Conservation (phyloP, 768 basidiomycete genomes). For the Pholiota microspora region DNA sequence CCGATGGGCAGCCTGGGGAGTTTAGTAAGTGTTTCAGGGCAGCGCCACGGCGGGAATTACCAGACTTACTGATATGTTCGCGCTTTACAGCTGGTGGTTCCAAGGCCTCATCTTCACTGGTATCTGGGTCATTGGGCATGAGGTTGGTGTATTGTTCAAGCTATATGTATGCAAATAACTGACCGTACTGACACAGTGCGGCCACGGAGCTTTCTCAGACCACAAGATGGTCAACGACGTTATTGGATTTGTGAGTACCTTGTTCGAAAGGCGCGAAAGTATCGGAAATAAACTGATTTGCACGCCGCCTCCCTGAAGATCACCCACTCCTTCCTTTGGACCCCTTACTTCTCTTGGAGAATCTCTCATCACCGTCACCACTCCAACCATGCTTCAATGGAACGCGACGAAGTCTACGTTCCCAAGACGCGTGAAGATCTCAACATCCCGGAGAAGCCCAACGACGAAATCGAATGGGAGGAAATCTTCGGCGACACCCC, state of each 20-base stretch:
- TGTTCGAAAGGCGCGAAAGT: conserved; percentile 5
- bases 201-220: conserved; percentile 55
- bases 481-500: conserved; percentile 61
- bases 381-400: conserved; percentile 50
- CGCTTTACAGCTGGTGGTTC: conserved; percentile 51
- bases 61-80: not conserved
- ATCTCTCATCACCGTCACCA: conserved; percentile 55
- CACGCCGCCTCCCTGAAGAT: conserved; percentile 24
- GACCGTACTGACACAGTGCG: conserved; percentile 35
- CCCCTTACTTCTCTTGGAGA: conserved; percentile 55
- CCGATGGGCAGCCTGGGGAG: conserved; percentile 43
- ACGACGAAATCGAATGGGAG: conserved; percentile 44
- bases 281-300: conserved; percentile 4
- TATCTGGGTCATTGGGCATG: conserved; percentile 60
- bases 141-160: conserved; percentile 28
- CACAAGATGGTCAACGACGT: conserved; percentile 45
- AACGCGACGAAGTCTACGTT: conserved; percentile 57
- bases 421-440: conserved; percentile 59
- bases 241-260: conserved; percentile 46
- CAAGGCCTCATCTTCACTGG: conserved; percentile 59
- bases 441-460: conserved; percentile 39
- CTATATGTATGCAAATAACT: not conserved
- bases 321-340: conserved; percentile 47
- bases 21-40: conserved; percentile 36
- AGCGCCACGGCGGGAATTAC: not conserved